Base-by-base conservation (phyloP, 2,329 filamentous ascomycete species). In the Curvularia hawaiiensis region DNA sequence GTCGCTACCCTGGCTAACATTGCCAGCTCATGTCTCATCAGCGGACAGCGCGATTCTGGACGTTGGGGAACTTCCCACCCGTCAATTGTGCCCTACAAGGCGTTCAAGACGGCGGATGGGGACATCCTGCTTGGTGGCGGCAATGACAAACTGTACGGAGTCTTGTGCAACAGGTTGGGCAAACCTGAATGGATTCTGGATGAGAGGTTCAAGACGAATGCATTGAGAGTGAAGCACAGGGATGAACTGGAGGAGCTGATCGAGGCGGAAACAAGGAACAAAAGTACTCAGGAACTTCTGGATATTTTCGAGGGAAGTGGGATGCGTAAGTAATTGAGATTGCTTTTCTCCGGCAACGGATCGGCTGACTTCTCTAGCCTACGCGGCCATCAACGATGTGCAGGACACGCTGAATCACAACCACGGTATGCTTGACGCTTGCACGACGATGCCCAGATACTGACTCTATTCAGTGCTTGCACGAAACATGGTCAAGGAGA, bases 51-150 rank as follows among this genome's bases (percentile, higher is more conserved):
- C 65, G 95, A 99, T 73, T 85, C 88, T 0, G 95, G 95, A 0
- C 84, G 95, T 62, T 98, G 95, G 94, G 95, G 95, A 7, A 99
- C 95, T 3, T 94, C 94, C 43, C 95, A 99, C 81, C 95, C 94
- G n/a, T 96, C 92, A 0, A 98, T 99, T 73, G 95, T 99, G 0
- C 95, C 95, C 0, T 99, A 99, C 76, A 88, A 89, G 68, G 91
- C 92, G 0, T 99, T 88, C 77, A 83, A 84, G 68, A 88, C 86
- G 2, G 76, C 76, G 2, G 85, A 89, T 60, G 86, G 86, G 16
- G 84, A 87, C 65, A 83, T 89, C 48, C 79, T 89, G 58, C 77
- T 88, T 6, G 86, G 86, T 14, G 86, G 86, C 18, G 86, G 86
- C 2, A 88, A 88, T 57, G 86, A 89, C 65, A 79, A 82, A 4